phyloP scores from a whole-genome alignment of 202 grass and related monocot species.

The Carex arenaria region DNA sequence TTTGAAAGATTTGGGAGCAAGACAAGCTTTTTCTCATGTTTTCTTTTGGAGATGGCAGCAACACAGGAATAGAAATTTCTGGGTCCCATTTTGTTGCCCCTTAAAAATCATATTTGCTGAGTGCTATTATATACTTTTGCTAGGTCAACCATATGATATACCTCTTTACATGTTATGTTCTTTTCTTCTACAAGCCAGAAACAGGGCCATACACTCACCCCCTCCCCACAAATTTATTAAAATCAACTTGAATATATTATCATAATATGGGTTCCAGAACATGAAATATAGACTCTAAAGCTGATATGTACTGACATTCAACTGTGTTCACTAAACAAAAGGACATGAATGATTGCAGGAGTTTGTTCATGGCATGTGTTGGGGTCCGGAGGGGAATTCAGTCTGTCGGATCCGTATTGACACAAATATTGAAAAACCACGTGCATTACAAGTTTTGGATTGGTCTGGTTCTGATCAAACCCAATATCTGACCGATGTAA shows the following conservation, averaged over 20 bases:
- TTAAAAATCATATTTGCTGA: not conserved
- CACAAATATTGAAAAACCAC: too few relatives aligned
- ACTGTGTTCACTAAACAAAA: not conserved
- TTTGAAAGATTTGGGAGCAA: not conserved
- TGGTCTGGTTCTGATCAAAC: too few relatives aligned
- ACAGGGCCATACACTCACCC: not conserved
- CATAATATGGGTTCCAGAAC: not conserved
- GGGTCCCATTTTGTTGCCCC: not conserved
- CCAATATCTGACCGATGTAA: too few relatives aligned
- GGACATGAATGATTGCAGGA: not conserved
- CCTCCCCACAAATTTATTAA: not conserved
- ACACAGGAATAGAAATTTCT: not conserved
- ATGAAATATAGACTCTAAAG: not conserved
- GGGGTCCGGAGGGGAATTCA: too few relatives aligned
- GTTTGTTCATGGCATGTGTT: too few relatives aligned
- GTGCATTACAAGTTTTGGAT: too few relatives aligned
- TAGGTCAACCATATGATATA: constrained; percentile 12
- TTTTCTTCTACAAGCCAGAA: not conserved
- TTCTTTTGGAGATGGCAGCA: not conserved
- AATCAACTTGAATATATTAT: not conserved
- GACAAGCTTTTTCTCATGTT: not conserved
- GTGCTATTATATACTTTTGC: constrained; percentile 11
- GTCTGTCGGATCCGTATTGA: too few relatives aligned
- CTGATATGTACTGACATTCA: not conserved
- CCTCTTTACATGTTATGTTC: not conserved